Evolutionary conservation across 1,284 basidiomycete species (phyloP).

Genomic region (Cutaneotrichosporon cutaneum): DNA sequence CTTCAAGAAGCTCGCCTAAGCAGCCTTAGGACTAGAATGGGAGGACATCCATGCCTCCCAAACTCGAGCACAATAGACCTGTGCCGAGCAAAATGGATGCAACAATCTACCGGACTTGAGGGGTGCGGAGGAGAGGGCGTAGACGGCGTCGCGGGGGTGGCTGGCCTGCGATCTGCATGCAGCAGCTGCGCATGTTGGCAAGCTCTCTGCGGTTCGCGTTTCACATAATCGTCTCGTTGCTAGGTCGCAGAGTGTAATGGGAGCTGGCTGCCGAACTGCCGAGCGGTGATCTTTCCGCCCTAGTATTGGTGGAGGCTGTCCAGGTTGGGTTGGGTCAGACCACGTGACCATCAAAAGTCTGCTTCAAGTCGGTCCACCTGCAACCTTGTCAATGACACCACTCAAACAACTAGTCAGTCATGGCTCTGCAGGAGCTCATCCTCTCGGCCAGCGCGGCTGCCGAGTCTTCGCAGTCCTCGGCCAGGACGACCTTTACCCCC

Average conservation of each 20-base stretch:
- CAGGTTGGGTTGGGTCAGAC: neutral
- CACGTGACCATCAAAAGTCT: constrained; percentile 18
- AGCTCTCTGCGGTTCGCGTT: neutral
- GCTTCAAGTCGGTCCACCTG: neutral
- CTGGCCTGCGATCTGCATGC: too few species aligned
- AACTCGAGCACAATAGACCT: constrained; percentile 14
- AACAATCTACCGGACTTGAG: constrained; percentile 17
- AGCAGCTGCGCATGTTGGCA: neutral
- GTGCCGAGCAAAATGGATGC: constrained; percentile 24
- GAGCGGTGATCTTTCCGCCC: neutral
- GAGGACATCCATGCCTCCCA: constrained; percentile 1
- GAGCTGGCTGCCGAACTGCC: neutral
- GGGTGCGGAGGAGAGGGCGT: neutral
- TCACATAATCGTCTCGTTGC: neutral
- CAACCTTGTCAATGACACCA: neutral
- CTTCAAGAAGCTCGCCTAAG: constrained; percentile 60
- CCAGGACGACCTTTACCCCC: constrained; percentile 36
- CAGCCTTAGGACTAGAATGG: constrained; percentile 16
- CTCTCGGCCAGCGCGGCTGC: constrained; percentile 43
- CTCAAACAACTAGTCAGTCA: constrained; percentile 11
- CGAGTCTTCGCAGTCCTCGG: constrained; percentile 24
- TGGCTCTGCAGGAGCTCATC: constrained; percentile 49
- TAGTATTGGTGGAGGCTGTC: neutral
- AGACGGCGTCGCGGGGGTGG: too few species aligned
- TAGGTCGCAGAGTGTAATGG: neutral